Conservation (phyloP, 2,329 filamentous ascomycete genomes). For the Exophiala xenobiotica region DNA sequence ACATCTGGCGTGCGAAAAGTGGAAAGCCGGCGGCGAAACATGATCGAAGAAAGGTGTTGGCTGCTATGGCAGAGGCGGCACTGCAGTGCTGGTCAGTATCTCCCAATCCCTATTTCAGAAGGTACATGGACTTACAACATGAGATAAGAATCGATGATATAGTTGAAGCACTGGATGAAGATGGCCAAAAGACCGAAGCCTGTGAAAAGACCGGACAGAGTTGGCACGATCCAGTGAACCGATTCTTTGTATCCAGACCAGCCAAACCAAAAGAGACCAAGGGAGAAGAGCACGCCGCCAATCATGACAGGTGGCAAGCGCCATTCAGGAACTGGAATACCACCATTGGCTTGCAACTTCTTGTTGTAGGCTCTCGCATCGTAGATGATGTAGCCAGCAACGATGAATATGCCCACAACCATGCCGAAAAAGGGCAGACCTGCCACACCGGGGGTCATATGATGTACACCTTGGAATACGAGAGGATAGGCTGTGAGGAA, state of each 20-base stretch:
- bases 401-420: constrained; percentile 69
- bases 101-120: too few species aligned
- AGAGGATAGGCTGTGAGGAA: constrained; percentile 38
- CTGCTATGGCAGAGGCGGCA: constrained; percentile 51
- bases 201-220: constrained; percentile 51
- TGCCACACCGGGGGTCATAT: constrained; percentile 66
- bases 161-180: constrained; percentile 59
- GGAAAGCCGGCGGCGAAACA: constrained; percentile 46
- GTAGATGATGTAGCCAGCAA: constrained; percentile 62
- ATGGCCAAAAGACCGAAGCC: constrained; percentile 59
- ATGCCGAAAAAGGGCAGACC: constrained; percentile 85
- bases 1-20: constrained; percentile 58
- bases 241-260: constrained; percentile 60
- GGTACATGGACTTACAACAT: constrained; percentile 44
- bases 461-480: constrained; percentile 56
- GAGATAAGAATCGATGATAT: constrained; percentile 59
- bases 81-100: constrained; percentile 34
- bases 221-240: constrained; percentile 44
- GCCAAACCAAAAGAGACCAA: constrained; percentile 74
- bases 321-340: constrained; percentile 58
- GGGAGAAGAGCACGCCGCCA: constrained; percentile 54
- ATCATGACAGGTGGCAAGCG: constrained; percentile 55
- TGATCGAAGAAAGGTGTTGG: constrained; percentile 51
- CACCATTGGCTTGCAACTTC: constrained; percentile 67
- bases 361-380: constrained; percentile 66